Evolutionary conservation across 2,329 filamentous ascomycete genomes (phyloP).

Genomic region (Periconia sp.): DNA sequence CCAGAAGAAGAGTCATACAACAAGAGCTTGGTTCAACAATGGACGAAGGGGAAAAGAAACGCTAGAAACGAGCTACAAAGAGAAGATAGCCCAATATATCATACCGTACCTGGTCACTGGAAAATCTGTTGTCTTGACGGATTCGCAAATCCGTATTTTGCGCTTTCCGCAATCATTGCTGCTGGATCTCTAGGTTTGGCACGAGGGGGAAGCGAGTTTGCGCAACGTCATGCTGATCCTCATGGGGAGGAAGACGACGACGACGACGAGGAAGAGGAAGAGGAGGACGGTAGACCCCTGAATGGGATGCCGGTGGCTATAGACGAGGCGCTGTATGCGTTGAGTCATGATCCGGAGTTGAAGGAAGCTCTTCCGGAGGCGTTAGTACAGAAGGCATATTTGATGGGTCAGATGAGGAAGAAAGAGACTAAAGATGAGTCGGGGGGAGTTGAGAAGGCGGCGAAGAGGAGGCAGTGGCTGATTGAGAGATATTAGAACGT

Average conservation of each 20-base stretch:
- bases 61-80: slow-evolving; percentile 80
- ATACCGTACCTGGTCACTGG: slow-evolving; percentile 69
- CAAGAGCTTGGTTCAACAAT: slow-evolving; percentile 67
- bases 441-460: slow-evolving; percentile 52
- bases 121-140: slow-evolving; percentile 80
- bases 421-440: slow-evolving; percentile 57
- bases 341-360: slow-evolving; percentile 55
- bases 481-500: slow-evolving; percentile 65
- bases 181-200: slow-evolving; percentile 61
- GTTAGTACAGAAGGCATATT: slow-evolving; percentile 57
- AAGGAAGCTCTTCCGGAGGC: slow-evolving; percentile 50
- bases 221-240: slow-evolving; percentile 25
- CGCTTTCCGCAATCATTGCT: slow-evolving; percentile 61
- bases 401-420: slow-evolving; percentile 63
- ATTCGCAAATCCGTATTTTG: slow-evolving; percentile 76
- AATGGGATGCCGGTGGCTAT: slow-evolving; percentile 62
- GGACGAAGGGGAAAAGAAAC: too few relatives aligned
- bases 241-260: slow-evolving; percentile 6
- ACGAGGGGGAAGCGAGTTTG: slow-evolving; percentile 45
- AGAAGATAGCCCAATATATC: slow-evolving; percentile 69
- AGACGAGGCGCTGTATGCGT: slow-evolving; percentile 55
- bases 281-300: slow-evolving; percentile 17
- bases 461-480: slow-evolving; percentile 59
- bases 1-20: slow-evolving; percentile 68
- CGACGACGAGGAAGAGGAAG: slow-evolving; percentile 7